These are phyloP conservation scores for Myrmaecium sp. DNA, from an alignment of 2,329 filamentous ascomycete species.

Conservation along the genomic window DNA sequence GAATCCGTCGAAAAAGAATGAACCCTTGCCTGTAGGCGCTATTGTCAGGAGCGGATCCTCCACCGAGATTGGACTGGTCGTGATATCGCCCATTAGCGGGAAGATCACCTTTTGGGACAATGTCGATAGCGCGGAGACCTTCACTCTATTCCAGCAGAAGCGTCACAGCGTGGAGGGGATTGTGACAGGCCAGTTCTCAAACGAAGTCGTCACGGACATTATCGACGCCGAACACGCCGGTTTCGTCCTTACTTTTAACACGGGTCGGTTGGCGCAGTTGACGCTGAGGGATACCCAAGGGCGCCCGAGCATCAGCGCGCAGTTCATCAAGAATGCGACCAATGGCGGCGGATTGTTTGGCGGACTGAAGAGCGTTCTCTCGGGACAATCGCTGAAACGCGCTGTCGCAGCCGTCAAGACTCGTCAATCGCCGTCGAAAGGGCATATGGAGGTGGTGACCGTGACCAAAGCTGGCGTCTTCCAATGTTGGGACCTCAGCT, in stretches of 20 bases:
- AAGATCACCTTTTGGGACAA: constrained; percentile 93
- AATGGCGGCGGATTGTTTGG: constrained; percentile 50
- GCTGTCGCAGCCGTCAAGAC: constrained; percentile 69
- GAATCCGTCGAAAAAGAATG: constrained; percentile 48
- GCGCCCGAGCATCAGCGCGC: constrained; percentile 60
- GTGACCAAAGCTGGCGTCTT: constrained; percentile 62
- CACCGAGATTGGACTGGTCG: constrained; percentile 67
- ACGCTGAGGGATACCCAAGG: constrained; percentile 76
- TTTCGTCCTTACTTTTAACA: constrained; percentile 71
- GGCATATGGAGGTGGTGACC: constrained; percentile 71
- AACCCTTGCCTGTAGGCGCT: constrained; percentile 65
- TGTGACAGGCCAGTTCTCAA: constrained; percentile 56
- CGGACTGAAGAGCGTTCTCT: constrained; percentile 61
- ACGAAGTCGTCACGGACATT: constrained; percentile 62
- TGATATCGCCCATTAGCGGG: constrained; percentile 69
- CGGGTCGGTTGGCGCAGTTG: constrained; percentile 72
- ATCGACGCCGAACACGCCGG: constrained; percentile 75
- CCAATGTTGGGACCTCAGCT: constrained; percentile 76
- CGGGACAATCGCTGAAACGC: constrained; percentile 50
- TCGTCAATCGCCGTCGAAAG: constrained; percentile 52
- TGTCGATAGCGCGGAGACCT: constrained; percentile 70
- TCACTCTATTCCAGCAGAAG: constrained; percentile 69
- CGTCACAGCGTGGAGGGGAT: constrained; percentile 61
- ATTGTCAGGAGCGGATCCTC: constrained; percentile 66
- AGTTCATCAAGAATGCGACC: constrained; percentile 50